Base-by-base conservation (phyloP, 2,329 filamentous ascomycete species). In the Cryphonectria naterciae region DNA sequence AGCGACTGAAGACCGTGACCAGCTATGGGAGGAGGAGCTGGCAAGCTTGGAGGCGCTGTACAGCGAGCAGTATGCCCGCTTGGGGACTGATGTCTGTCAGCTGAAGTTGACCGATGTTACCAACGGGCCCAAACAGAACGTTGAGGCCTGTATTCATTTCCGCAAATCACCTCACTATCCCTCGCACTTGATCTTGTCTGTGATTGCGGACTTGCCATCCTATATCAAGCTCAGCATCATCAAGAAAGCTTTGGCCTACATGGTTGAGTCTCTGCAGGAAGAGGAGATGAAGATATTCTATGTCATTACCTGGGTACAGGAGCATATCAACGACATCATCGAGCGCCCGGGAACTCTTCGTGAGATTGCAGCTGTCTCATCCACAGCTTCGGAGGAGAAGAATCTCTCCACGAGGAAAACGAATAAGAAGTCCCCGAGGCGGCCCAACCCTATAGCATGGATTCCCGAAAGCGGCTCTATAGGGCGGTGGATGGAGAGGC, bases 201-300 rank as follows among this genome's bases (percentile, higher is more conserved):
- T 98, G 19, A 81, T 88, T 63, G 86, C 90, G 37, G 87, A 88
- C 15, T 86, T 98, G 17, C 96, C 96, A 28, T 94, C 96, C 4
- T 97, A 99, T 77, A 97, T 98, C 77, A 93, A 95, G 72, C 85
- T 99, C 15, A 97, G 94, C 77, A 91, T 97, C 52, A 89, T 96
- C 76, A 91, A 93, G 75, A 91, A 92, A 80, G 90, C 91, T 1
- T 83, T 98, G 6, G 84, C 88, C 5, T 90, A 95, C 77, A 90
- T 94, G 2, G 84, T 89, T 65, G 86, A 90, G 65, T 89, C 90
- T 39, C 86, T 97, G 41, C 82, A 91, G 19, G 95, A 94, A 35
- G 94, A 97, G 77, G 93, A 94, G 54, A 97, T 97, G 92, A 90
- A 89, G 78, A 88, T 98, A 17, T 98, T 95, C 80, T 93, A 93